Percentiles rank a stretch among this genome's conserved stretches.
These are phyloP conservation scores for Candida ortonii DNA, from an alignment of 805 yeast genomes.

Conservation along the genomic window DNA sequence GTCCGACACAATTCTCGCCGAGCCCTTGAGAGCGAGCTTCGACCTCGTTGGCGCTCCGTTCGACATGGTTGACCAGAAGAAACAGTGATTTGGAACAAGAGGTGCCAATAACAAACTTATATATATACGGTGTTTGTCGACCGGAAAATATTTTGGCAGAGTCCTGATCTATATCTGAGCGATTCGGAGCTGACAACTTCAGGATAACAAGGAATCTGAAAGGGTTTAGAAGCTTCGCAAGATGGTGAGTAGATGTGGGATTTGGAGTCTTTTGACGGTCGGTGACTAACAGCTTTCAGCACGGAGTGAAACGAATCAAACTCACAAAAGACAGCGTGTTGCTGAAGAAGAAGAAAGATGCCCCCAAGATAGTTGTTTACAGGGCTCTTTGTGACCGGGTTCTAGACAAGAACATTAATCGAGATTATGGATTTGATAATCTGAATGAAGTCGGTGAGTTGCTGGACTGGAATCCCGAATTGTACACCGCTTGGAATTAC, in stretches of 20 bases:
- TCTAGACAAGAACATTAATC: conserved; percentile 33
- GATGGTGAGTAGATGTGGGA: conserved; percentile 2
- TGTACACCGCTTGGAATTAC: conserved; percentile 86
- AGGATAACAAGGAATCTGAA: no score
- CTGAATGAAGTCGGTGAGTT: conserved; percentile 56
- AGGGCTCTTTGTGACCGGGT: conserved; percentile 42
- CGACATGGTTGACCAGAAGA: conserved; percentile 5
- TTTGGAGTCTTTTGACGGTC: background rate
- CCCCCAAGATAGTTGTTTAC: conserved; percentile 56
- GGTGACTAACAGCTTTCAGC: conserved; percentile 36
- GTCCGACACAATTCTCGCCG: conserved; percentile 75
- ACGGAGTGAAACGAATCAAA: conserved; percentile 63
- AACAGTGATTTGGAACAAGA: no score
- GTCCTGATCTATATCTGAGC: no score
- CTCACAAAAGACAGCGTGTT: conserved; percentile 54
- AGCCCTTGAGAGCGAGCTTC: conserved; percentile 67
- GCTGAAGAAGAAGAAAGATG: conserved; percentile 56
- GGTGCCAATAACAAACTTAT: no score
- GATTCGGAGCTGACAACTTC: no score
- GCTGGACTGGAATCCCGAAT: conserved; percentile 74
- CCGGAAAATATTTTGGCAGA: no score
- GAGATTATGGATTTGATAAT: conserved; percentile 35
- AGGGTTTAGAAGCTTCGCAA: no score
- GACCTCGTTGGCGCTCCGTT: conserved; percentile 37
- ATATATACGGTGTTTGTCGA: no score